phyloP scores from a whole-genome alignment of 768 basidiomycete genomes.

The Tricholoma bakamatsutake region DNA sequence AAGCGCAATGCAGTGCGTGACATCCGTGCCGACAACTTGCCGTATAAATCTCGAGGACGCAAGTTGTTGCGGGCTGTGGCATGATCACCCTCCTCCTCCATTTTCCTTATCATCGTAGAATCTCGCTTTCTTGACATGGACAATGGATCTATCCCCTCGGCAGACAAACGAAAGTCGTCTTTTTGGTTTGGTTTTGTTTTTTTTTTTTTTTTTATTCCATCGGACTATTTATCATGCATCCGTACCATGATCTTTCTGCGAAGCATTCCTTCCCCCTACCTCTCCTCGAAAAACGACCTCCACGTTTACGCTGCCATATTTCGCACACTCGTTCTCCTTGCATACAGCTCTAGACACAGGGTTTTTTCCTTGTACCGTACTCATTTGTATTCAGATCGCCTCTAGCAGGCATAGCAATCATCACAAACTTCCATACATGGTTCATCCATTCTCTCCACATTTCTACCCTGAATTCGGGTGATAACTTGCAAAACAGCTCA shows the following conservation, averaged over 20 bases:
- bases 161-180: conserved; percentile 9
- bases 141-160: conserved; percentile 3
- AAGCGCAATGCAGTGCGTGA: neutral
- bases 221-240: conserved; percentile 11
- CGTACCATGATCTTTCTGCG: conserved; percentile 3
- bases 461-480: neutral
- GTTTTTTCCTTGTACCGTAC: conserved; percentile 14
- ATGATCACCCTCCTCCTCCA: conserved; percentile 19
- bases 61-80: conserved; percentile 26
- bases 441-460: neutral
- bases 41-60: conserved; percentile 38
- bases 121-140: conserved; percentile 4
- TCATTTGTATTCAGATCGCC: conserved; percentile 13
- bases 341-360: conserved; percentile 20
- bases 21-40: conserved; percentile 13
- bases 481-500: neutral
- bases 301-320: neutral
- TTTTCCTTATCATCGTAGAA: conserved; percentile 11
- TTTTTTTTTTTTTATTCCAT: conserved; percentile 9
- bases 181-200: too few species aligned
- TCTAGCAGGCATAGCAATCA: conserved; percentile 5
- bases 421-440: neutral
- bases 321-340: conserved; percentile 2
- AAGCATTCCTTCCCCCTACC: neutral
- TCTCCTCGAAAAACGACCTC: conserved; percentile 3